Evolutionary conservation across 2,329 filamentous ascomycete genomes (phyloP), one percentile per base, ranked within the genome.

Genomic region (Fusarium pininemorale): DNA sequence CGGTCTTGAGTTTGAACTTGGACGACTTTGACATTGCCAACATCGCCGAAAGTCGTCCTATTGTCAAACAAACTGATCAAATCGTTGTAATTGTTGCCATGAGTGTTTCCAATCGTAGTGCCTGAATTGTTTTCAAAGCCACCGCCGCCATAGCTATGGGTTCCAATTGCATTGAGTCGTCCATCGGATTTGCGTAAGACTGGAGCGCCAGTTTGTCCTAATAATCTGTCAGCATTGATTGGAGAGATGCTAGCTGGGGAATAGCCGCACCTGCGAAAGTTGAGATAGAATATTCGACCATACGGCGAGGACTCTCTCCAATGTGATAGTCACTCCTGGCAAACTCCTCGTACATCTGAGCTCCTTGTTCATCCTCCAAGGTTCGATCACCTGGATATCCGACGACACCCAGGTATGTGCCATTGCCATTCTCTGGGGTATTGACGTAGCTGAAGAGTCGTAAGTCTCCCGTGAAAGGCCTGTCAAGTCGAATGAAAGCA

Each of bases 261-360:
- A 28, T 3, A 35, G 5, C 16, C 73, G 76, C 69, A 80, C 81
- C 79, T 18, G 73, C 69, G 60, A 70, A 79, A 3, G 79, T 80
- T 37, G 77, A 78, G 14, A 82, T 69, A 9, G 63, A 12, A 24
- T 82, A 81, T 48, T 81, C 74, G n/a, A 82, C 35, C 81, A 82
- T 79, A 48, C 76, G 64, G 7, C 70, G 59, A 22, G 61, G 15
- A 44, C 63, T 78, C 6, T 55, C 59, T 2, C 50, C 57, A 12
- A 81, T 61, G 51, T 81, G 65, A 35, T 75, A 82, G 13, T 73
- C 53, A 7, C 71, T 77, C 7, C 20, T 51, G 15, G 55, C 32
- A 57, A 77, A 81, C 63, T 79, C 71, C 56, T 81, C 80, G 37
- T 81, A 82, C 81, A 82, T 82, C 64, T 78, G 65, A 13, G 75